A percentile compares a stretch with the other conserved stretches of the same genome.
Conservation (phyloP, 1,284 basidiomycete genomes). For the Tilletia horrida region DNA sequence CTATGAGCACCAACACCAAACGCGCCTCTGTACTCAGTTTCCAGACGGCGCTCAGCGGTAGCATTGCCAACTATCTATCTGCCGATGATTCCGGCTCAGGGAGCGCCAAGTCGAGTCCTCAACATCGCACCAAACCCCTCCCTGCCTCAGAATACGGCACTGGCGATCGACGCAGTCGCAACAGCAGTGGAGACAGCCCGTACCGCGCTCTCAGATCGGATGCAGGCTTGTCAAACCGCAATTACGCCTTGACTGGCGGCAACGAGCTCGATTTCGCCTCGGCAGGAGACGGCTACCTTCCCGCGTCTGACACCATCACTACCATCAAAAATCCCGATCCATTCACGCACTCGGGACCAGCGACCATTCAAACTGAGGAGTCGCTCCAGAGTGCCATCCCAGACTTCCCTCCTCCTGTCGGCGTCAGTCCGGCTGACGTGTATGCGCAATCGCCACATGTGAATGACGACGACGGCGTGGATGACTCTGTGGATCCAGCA, state of each 20-base stretch:
- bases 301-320: slow-evolving; percentile 5
- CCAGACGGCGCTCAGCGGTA: slow-evolving; percentile 46
- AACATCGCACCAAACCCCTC: slow-evolving; percentile 10
- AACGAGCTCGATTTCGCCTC: too few relatives aligned
- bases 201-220: slow-evolving; percentile 28
- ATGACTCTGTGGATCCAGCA: background rate
- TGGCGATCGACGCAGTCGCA: background rate
- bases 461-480: background rate
- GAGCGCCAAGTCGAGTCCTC: slow-evolving; percentile 24
- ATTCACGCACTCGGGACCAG: background rate
- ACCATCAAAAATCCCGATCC: background rate
- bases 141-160: slow-evolving; percentile 11
- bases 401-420: slow-evolving; percentile 13
- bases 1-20: slow-evolving; percentile 20
- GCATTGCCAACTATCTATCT: slow-evolving; percentile 26
- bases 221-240: background rate
- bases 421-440: background rate
- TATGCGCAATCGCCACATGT: background rate
- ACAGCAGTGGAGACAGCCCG: background rate
- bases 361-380: slow-evolving; percentile 6
- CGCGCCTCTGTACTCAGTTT: slow-evolving; percentile 45
- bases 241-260: too few relatives aligned
- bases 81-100: slow-evolving; percentile 32
- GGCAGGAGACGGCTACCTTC: background rate
- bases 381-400: slow-evolving; percentile 15